A percentile compares a stretch with the other conserved stretches of the same genome.
Conservation (phyloP, 2,329 filamentous ascomycete species). For the Paraphaeosphaeria sporulosa region DNA sequence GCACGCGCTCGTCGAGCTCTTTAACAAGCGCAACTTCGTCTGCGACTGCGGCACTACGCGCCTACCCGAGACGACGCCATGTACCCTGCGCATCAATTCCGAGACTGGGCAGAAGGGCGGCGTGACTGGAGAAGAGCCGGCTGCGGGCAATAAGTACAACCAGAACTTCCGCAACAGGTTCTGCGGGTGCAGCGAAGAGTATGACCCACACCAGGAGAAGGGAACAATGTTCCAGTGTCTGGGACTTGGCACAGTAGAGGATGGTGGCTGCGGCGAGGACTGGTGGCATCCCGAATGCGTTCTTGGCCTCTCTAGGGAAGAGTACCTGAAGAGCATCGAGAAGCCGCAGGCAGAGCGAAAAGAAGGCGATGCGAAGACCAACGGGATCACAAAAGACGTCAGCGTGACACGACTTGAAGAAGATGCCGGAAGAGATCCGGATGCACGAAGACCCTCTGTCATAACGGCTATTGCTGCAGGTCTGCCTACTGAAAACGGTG, state of each 20-base stretch:
- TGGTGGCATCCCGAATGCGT: conserved; percentile 98
- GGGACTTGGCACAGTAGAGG: conserved; percentile 79
- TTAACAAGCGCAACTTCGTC: conserved; percentile 92
- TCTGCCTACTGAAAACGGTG: conserved; percentile 27
- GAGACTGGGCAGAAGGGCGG: conserved; percentile 77
- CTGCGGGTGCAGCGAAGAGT: conserved; percentile 87
- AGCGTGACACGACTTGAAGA: conserved; percentile 23
- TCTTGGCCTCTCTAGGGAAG: conserved; percentile 78
- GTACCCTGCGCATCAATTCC: conserved; percentile 75
- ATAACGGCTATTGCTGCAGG: conserved; percentile 29
- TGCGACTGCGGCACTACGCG: conserved; percentile 95
- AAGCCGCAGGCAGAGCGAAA: conserved; percentile 28
- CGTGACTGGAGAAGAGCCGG: conserved; percentile 78
- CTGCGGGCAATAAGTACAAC: conserved; percentile 84
- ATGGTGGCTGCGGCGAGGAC: conserved; percentile 92
- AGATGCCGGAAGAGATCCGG: conserved; percentile 19
- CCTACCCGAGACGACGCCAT: conserved; percentile 73
- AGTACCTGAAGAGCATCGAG: conserved; percentile 63
- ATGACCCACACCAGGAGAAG: conserved; percentile 87
- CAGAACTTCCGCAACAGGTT: conserved; percentile 95
- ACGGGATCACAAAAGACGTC: conserved; percentile 24
- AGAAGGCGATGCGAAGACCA: conserved; percentile 17
- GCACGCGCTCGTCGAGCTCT: conserved; percentile 92
- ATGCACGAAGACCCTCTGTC: conserved; percentile 21
- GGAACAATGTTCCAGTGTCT: conserved; percentile 99